These are phyloP conservation scores for Amanita molliuscula DNA, from an alignment of 768 basidiomycete genomes.

Conservation along the genomic window DNA sequence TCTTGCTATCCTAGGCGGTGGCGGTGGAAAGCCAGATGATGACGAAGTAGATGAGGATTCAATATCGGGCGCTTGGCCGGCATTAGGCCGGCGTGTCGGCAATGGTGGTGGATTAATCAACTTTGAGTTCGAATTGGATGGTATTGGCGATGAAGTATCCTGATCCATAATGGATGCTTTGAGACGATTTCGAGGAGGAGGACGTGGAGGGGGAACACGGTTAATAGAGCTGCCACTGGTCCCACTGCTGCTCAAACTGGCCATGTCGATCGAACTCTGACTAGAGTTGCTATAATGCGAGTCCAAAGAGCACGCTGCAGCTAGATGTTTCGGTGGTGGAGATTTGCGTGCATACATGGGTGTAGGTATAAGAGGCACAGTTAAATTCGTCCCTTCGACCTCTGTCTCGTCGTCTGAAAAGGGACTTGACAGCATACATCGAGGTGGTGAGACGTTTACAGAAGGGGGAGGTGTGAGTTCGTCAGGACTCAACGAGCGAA, in stretches of 20 bases:
- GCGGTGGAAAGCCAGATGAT: not conserved
- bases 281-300: conserved; percentile 25
- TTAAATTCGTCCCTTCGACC: conserved; percentile 3
- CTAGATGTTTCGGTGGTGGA: not conserved
- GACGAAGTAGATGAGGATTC: not conserved
- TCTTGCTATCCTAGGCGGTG: not conserved
- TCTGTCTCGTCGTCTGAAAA: conserved; percentile 13
- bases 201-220: conserved; percentile 22
- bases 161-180: conserved; percentile 8
- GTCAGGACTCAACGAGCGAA: conserved; percentile 1
- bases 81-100: conserved; percentile 9
- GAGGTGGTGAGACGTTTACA: conserved; percentile 8
- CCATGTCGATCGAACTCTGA: conserved; percentile 26
- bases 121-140: conserved; percentile 15
- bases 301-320: conserved; percentile 9
- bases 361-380: conserved; percentile 13
- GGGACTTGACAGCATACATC: conserved; percentile 6
- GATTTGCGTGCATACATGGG: conserved; percentile 10
- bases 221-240: not conserved
- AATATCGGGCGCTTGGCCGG: not conserved
- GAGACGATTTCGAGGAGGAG: conserved; percentile 9
- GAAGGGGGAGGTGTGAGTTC: not conserved
- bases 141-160: not conserved
- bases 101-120: conserved; percentile 12
- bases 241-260: not conserved